phyloP scores from a whole-genome alignment of 208 protist species.

The Leishmania gerbilli region DNA sequence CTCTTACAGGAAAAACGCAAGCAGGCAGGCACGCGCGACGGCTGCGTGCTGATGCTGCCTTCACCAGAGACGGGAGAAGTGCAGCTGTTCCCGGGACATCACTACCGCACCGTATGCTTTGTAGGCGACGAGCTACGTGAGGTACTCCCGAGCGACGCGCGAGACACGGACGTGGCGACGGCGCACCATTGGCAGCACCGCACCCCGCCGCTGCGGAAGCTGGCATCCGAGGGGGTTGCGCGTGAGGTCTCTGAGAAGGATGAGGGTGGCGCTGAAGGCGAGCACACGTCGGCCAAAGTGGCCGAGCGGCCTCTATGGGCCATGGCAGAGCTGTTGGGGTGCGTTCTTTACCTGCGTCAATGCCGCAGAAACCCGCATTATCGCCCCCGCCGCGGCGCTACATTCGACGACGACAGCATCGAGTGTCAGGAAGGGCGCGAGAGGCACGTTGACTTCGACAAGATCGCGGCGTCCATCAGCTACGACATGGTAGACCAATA shows the following conservation, averaged over 20 bases:
- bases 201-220: neutral
- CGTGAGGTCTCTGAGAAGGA: neutral
- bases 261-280: neutral
- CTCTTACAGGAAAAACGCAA: slow-evolving; percentile 11
- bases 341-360: slow-evolving; percentile 3
- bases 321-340: slow-evolving; percentile 8
- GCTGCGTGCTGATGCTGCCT: slow-evolving; percentile 54
- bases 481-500: slow-evolving; percentile 11
- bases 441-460: neutral
- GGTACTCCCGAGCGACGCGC: slow-evolving; percentile 18
- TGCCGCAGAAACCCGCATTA: slow-evolving; percentile 4
- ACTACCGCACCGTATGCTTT: slow-evolving; percentile 69
- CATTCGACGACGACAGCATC: neutral
- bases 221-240: neutral
- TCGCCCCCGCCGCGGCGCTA: neutral
- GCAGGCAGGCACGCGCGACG: slow-evolving; percentile 3
- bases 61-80: slow-evolving; percentile 51
- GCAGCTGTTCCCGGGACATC: slow-evolving; percentile 40
- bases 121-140: slow-evolving; percentile 64
- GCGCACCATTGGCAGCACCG: neutral
- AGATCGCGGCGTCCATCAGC: slow-evolving; percentile 3
- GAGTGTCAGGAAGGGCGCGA: neutral
- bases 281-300: neutral
- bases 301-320: neutral
- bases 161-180: neutral